Base-by-base conservation (phyloP, 805 yeast genomes). In the Kuraishia capsulata region DNA sequence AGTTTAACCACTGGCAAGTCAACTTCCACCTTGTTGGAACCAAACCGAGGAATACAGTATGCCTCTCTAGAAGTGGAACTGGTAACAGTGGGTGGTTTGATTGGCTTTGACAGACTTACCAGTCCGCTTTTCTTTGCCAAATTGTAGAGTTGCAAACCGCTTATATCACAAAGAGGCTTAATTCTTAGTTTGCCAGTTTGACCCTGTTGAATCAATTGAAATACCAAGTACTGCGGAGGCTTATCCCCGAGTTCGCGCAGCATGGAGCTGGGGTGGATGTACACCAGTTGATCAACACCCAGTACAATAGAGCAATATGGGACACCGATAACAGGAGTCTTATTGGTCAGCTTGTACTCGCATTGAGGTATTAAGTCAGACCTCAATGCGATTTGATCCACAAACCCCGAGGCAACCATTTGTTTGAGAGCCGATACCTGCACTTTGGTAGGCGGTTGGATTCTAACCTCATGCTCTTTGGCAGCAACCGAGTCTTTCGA, bases 11-110 rank as follows among this genome's bases (percentile, higher is more conserved):
- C 83, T 5, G 92, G 95, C 37, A 90, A 60, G 49, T 90, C 96
- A 95, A 96, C 90, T 6, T 96, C 96, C 20, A 81, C 67, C 18
- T 86, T 84, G 17, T 96, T 96, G 9, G 94, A 89, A 3, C 97
- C 97, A 53, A 84, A 77, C 40, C 96, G 64, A 1, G 97, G 97
- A 37, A 87, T 79, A 13, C 89, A 96, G 61, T 86, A 89, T 48
- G 94, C 85, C 51, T 82, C 89, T 47, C 96, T 67, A 50, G 80
- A 81, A 3, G 78, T 73, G 0, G 83, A 63, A 3, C 76, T 64
- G 13, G 84, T 50, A 45, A 87, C 94, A 51, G 86, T 76, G 3
- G 96, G 96, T 39, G 85, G 83, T 0, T 95, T 95, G 38, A 90
- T 61, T 0, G 97, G 97, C 52, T 89, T 90, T 20, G 97, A 87